These are phyloP conservation scores for Tylopilus cervinicoccineus DNA, from an alignment of 768 basidiomycete genomes.

Conservation along the genomic window DNA sequence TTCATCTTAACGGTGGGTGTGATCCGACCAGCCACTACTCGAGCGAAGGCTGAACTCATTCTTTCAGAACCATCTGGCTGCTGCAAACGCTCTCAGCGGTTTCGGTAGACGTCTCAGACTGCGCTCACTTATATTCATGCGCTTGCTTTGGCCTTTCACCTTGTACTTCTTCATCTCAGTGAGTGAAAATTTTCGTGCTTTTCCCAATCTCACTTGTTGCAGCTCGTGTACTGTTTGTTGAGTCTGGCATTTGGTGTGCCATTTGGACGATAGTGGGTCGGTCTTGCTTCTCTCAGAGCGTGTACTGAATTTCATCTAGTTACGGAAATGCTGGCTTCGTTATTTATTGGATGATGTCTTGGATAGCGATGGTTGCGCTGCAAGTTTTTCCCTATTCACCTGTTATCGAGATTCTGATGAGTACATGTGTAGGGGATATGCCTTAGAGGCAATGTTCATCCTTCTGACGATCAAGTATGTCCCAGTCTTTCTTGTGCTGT, in stretches of 20 bases:
- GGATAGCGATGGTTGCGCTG: slow-evolving; percentile 53
- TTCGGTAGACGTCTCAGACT: slow-evolving; percentile 38
- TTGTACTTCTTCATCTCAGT: slow-evolving; percentile 43
- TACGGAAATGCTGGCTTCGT: slow-evolving; percentile 56
- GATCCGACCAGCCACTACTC: background rate
- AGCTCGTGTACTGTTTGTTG: slow-evolving; percentile 58
- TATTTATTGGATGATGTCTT: slow-evolving; percentile 67
- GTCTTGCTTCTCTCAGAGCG: background rate
- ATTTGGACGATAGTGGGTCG: slow-evolving; percentile 43
- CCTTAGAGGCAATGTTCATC: slow-evolving; percentile 55
- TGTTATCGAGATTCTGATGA: background rate
- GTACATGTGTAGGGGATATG: slow-evolving; percentile 46
- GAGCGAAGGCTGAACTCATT: background rate
- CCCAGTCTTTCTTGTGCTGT: slow-evolving; percentile 57
- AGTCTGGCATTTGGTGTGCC: slow-evolving; percentile 59
- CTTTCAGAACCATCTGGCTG: slow-evolving; percentile 29
- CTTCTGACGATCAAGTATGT: slow-evolving; percentile 50
- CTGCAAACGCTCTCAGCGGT: slow-evolving; percentile 35
- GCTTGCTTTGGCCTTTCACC: slow-evolving; percentile 35
- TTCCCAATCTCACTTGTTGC: background rate
- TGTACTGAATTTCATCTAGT: slow-evolving; percentile 19
- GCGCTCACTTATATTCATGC: slow-evolving; percentile 36
- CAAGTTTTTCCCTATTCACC: slow-evolving; percentile 24
- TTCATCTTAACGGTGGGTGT: slow-evolving; percentile 27
- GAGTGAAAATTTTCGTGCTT: slow-evolving; percentile 6